Evolutionary conservation across 78 protist genomes (phyloP), one percentile per base, ranked within the genome.

Genomic region (Dictyostelium citrinum): DNA sequence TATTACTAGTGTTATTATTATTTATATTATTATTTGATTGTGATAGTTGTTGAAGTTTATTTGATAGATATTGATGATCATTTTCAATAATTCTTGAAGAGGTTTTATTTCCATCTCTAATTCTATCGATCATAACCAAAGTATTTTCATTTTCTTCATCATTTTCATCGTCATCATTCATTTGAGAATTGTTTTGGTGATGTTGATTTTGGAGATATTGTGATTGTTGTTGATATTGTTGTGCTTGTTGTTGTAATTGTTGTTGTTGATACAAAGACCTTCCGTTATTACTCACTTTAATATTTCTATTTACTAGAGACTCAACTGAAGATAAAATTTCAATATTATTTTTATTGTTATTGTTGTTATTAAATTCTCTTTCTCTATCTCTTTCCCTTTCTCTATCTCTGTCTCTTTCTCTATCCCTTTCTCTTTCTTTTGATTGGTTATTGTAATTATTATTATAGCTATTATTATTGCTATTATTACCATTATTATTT

Each of bases 181-280:
- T 33, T 10, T 33, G 77, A 31, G 35, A 46, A 39, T 35, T 27
- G 16, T 72, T 27, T 35, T 72, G 78, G 10, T 35, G 79, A 29
- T 72, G 79, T 72, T 71, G 78, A 7, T 37, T 27, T 37, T 29
- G 79, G 9, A 17, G 0, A 8, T 72, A 20, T 20, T 64, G 90
- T 70, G 70, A 70, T 29, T 68, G 81, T 20, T 70, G 80, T 24
- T 64, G 90, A n/a, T 24, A 33, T 68, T 83, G 90, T 41, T 35
- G 85, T 10, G 41, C 35, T 16, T n/a, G 31, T 64, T 64, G 72
- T 64, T 29, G 31, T 12, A 10, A 24, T 20, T 64, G 3, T 3
- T n/a, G 45, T 22, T 31, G 27, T 11, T 82, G 49, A 6, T 9
- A 14, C 29, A 33, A 29, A n/a, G 41, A 35, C 11, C 46, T 74